Base-by-base conservation (phyloP, 345 rosid genomes). In the Syzygium grande region DNA sequence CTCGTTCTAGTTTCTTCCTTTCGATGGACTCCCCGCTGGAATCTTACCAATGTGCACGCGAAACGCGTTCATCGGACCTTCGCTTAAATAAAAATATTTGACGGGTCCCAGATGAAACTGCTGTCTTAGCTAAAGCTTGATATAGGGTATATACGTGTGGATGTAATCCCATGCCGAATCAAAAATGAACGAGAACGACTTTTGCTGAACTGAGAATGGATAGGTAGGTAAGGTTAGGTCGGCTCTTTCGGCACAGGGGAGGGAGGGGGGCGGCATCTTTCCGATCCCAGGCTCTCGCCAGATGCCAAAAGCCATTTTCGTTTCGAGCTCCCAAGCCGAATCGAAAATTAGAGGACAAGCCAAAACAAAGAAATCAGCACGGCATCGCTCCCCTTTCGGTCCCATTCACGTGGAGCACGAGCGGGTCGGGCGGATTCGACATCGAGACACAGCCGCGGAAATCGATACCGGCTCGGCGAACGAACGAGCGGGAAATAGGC, bases 41-140 rank as follows among this genome's bases (percentile, higher is more conserved):
- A 17, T 30, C 46, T 68, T 2, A 6, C 56, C 56, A 17, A 6
- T 54, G 56, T 2, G 1, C 23, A 6, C 22, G 1, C 22, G 55
- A 6, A 1, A 43, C 46, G 46, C 1, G 46, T 43, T 43, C 46
- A 43, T 43, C 46, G 46, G 73, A 61, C 19, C 73, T n/a, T 61
- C 10, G 73, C 73, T 2, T 6, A 0, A 6, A 6, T 0, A 61
- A 43, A 43, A 43, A 1, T 43, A 43, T 43, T 43, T 43, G 1
- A 43, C 46, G 1, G 46, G 46, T 43, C 46, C 46, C 7, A 27
- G 13, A 61, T 0, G 68, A 61, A 12, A 61, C 17, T 27, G 6
- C 30, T 27, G 68, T 27, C 17, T 12, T 12, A 61, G 29, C 25
- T 58, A 0, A 2, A 59, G 46, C 65, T 59, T 59, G 12, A 59